A percentile compares a stretch with the other conserved stretches of the same genome.
These are phyloP conservation scores for Phytophthora gonapodyides DNA, from an alignment of 352 stramenopile genomes.

Conservation along the genomic window DNA sequence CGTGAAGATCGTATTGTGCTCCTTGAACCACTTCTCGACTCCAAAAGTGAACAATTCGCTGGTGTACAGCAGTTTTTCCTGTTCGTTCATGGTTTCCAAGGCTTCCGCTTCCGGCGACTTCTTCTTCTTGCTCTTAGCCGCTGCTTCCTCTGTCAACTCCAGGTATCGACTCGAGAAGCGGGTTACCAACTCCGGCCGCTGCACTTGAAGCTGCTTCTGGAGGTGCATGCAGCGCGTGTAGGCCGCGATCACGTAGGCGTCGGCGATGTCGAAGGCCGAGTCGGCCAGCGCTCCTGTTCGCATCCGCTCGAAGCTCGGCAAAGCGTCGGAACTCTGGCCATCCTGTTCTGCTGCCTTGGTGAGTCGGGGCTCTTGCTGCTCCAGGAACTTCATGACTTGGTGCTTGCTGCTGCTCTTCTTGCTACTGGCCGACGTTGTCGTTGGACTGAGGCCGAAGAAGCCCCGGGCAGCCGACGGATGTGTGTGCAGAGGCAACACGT, in stretches of 20 bases:
- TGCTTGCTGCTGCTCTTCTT: conserved; percentile 65
- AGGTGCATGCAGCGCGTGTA: conserved; percentile 66
- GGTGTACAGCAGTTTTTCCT: conserved; percentile 42
- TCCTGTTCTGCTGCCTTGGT: conserved; percentile 16
- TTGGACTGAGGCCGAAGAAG: conserved; percentile 50
- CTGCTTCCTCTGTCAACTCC: conserved; percentile 32
- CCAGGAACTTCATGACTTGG: conserved; percentile 70
- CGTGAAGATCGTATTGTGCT: conserved; percentile 34
- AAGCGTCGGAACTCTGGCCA: conserved; percentile 4
- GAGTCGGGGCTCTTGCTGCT: conserved; percentile 49
- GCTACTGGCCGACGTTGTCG: conserved; percentile 24
- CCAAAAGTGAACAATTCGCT: conserved; percentile 46
- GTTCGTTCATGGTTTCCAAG: conserved; percentile 43
- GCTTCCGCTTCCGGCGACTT: conserved; percentile 41
- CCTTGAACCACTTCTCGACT: conserved; percentile 65
- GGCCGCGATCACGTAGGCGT: conserved; percentile 81
- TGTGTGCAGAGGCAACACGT: conserved; percentile 55
- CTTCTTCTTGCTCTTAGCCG: conserved; percentile 35
- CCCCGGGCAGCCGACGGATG: conserved; percentile 78
- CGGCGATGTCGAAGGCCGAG: conserved; percentile 73
- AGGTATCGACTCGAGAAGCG: conserved; percentile 56
- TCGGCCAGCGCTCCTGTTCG: conserved; percentile 49
- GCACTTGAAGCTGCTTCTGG: conserved; percentile 41
- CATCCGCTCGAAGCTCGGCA: conserved; percentile 37
- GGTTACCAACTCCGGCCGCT: conserved; percentile 27